These are phyloP conservation scores for Basipetospora sp. DNA, from an alignment of 2,329 filamentous ascomycete species.

Conservation along the genomic window DNA sequence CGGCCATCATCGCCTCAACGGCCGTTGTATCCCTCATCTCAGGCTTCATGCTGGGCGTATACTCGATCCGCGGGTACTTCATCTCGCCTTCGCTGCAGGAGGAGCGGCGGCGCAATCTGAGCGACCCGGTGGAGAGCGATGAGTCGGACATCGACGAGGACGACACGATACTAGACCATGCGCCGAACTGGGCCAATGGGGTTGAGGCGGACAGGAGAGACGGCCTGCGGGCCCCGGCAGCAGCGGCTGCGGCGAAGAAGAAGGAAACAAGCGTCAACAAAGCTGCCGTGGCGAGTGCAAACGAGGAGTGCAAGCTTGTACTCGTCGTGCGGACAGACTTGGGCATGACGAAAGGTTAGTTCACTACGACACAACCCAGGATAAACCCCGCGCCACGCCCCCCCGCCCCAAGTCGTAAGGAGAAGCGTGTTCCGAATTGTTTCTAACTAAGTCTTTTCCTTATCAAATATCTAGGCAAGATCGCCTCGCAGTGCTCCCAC, in stretches of 20 bases:
- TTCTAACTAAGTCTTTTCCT: background rate
- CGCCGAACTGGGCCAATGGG: constrained; percentile 52
- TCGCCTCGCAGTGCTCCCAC: constrained; percentile 86
- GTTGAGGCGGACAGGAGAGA: constrained; percentile 44
- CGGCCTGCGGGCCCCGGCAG: constrained; percentile 27
- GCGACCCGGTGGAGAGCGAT: constrained; percentile 52
- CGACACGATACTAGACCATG: constrained; percentile 46
- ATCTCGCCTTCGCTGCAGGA: constrained; percentile 40
- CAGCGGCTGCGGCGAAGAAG: constrained; percentile 24
- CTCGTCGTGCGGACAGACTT: constrained; percentile 85
- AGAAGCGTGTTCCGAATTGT: too few species aligned
- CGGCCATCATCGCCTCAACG: constrained; percentile 48
- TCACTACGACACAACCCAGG: too few species aligned
- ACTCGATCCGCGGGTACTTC: constrained; percentile 47
- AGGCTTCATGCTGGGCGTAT: constrained; percentile 71
- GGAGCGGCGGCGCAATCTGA: constrained; percentile 39
- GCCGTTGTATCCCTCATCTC: constrained; percentile 58
- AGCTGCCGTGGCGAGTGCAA: constrained; percentile 20
- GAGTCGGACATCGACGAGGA: constrained; percentile 53
- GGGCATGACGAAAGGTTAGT: constrained; percentile 88
- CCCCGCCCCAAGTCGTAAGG: too few species aligned
- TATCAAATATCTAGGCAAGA: constrained; percentile 54
- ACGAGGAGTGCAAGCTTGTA: constrained; percentile 86
- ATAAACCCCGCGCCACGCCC: too few species aligned
- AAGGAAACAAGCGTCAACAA: constrained; percentile 19